Conservation (phyloP, 1,284 basidiomycete genomes). For the Trametes polyzona region DNA sequence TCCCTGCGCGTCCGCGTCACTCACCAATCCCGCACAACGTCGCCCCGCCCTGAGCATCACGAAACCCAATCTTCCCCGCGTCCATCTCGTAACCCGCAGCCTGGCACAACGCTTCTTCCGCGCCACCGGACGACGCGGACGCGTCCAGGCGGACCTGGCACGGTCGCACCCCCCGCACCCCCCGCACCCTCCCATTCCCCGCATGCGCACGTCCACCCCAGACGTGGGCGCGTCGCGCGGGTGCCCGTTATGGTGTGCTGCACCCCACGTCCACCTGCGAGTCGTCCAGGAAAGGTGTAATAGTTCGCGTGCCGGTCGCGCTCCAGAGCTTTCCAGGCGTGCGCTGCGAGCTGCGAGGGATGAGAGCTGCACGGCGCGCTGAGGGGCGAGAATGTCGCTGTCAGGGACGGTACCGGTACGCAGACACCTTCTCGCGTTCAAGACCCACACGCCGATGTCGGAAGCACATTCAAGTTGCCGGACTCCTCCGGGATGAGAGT, state of each 20-base stretch:
- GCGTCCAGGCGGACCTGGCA: conserved; percentile 5
- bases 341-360: not conserved
- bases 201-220: not conserved
- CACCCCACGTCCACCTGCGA: too few species aligned
- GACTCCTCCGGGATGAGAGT: not conserved
- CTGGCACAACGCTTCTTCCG: not conserved
- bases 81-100: conserved; percentile 1
- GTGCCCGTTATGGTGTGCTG: not conserved
- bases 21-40: not conserved
- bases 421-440: not conserved
- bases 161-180: not conserved
- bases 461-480: not conserved
- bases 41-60: not conserved
- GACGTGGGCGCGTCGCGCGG: not conserved
- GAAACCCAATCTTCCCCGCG: not conserved
- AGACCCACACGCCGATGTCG: not conserved
- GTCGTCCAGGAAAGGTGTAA: not conserved
- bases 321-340: not conserved
- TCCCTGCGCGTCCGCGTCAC: not conserved
- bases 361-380: not conserved
- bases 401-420: too few species aligned
- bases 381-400: too few species aligned
- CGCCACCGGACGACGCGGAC: conserved; percentile 3
- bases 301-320: not conserved
- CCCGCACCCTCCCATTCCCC: not conserved